Conservation (phyloP, 2,329 filamentous ascomycete genomes). For the Orbilia ellipsospora region DNA sequence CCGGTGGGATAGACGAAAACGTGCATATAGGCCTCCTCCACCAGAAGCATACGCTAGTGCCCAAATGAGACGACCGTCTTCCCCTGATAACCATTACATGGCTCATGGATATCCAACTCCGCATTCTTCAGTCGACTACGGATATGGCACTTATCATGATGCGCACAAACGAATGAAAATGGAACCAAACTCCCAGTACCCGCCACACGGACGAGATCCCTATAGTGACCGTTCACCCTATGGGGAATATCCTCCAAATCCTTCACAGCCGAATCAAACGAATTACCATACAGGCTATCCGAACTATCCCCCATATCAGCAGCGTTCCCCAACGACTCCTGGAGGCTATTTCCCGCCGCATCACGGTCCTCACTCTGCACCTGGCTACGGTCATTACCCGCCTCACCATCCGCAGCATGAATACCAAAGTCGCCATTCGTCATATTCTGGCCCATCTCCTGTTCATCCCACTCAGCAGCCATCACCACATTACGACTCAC, state of each 20-base stretch:
- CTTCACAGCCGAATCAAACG: conserved; percentile 25
- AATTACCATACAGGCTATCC: conserved; percentile 51
- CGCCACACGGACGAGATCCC: conserved; percentile 41
- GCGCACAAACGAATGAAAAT: conserved; percentile 52
- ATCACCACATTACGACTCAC: conserved; percentile 49
- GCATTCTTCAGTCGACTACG: conserved; percentile 49
- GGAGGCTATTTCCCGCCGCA: conserved; percentile 50
- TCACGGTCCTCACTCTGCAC: conserved; percentile 33
- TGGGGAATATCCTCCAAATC: conserved; percentile 51
- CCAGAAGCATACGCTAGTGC: conserved; percentile 50
- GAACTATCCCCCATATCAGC: conserved; percentile 50
- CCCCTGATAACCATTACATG: conserved; percentile 49
- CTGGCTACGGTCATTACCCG: conserved; percentile 40
- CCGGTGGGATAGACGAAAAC: conserved; percentile 33
- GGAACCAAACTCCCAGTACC: conserved; percentile 37
- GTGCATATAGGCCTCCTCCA: conserved; percentile 50
- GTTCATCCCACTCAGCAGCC: conserved; percentile 42
- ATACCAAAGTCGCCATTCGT: conserved; percentile 47
- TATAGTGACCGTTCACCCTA: conserved; percentile 53
- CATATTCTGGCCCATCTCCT: conserved; percentile 45
- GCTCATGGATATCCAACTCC: conserved; percentile 50
- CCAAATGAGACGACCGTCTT: conserved; percentile 48
- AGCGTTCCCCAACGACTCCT: conserved; percentile 49
- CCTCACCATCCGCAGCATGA: conserved; percentile 43
- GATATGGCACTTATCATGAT: conserved; percentile 49